Evolutionary conservation across 2,329 filamentous ascomycete species (phyloP).

Genomic region (Dryadomyces quercivorus): DNA sequence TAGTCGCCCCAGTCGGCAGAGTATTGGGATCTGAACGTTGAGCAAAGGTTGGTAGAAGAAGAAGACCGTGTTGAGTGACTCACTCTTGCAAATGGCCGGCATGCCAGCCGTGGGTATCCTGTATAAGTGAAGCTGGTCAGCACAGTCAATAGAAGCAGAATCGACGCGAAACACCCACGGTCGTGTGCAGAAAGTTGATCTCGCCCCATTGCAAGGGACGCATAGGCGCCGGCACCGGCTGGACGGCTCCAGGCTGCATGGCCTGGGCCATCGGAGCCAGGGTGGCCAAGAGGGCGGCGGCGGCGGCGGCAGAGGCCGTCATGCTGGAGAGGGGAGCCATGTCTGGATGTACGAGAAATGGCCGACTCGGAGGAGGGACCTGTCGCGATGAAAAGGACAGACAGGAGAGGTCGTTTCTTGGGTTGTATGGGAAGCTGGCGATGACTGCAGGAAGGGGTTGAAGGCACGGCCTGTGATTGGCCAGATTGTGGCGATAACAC

Average conservation of each 20-base stretch:
- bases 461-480: not conserved
- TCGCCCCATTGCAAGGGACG: conserved; percentile 83
- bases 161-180: conserved; percentile 22
- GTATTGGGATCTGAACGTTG: conserved; percentile 61
- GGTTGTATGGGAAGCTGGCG: not conserved
- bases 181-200: conserved; percentile 94
- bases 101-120: conserved; percentile 88
- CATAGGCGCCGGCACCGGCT: conserved; percentile 67
- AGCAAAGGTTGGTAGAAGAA: no score
- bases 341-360: not conserved
- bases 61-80: no score
- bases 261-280: conserved; percentile 24
- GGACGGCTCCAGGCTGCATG: conserved; percentile 69
- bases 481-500: not conserved
- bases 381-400: not conserved
- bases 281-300: conserved; percentile 4
- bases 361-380: not conserved
- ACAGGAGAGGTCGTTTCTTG: not conserved
- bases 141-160: not conserved
- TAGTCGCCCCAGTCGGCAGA: conserved; percentile 98
- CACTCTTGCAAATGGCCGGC: conserved; percentile 86
- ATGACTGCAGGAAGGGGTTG: not conserved
- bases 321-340: not conserved
- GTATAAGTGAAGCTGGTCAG: not conserved
- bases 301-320: conserved; percentile 1